Base-by-base conservation (phyloP, 169 alveolate species). In the Theileria orientalis region DNA sequence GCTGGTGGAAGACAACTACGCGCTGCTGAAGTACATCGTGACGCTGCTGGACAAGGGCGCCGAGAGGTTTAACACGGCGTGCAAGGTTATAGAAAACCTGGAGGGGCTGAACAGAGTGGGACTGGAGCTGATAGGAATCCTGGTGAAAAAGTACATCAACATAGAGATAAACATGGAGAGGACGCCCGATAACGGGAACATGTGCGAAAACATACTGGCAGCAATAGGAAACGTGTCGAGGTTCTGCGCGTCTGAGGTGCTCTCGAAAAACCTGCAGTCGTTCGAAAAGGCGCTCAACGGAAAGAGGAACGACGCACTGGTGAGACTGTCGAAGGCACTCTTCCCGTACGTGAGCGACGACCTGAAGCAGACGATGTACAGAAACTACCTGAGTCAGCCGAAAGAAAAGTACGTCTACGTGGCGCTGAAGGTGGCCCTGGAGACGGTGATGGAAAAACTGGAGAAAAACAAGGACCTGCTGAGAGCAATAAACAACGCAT, bases 151-250 rank as follows among this genome's bases (percentile, higher is more conserved):
- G 27, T 79, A 59, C 52, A 68, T 79, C 6, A 70, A 69, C 7
- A 32, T 79, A 32, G 83, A 70, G 41, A 16, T 46, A 0, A 54
- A 52, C 51, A 37, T 30, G 32, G 9, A 44, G 23, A 62, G 23
- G 37, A 40, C 44, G 2, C 16, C 27, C 29, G 73, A 68, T 6
- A 29, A 82, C 3, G 19, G 56, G 42, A 62, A 57, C n/a, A 30
- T 72, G 49, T 63, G 74, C 47, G 87, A 79, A 3, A 63, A 69
- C n/a, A 16, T 79, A 21, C 61, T 79, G 29, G 23, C 33, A 9
- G 87, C 87, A 7, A 79, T 79, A 46, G 52, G 83, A n/a, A 79
- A 79, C 37, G 71, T 77, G 25, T 85, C 82, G 21, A 30, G 40
- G 66, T 79, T 61, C 56, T 79, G 87, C 30, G 70, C 72, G 3